Evolutionary conservation across 192 early-diverging fungal genomes (phyloP).

Genomic region (Phlyctochytrium arcticum): DNA sequence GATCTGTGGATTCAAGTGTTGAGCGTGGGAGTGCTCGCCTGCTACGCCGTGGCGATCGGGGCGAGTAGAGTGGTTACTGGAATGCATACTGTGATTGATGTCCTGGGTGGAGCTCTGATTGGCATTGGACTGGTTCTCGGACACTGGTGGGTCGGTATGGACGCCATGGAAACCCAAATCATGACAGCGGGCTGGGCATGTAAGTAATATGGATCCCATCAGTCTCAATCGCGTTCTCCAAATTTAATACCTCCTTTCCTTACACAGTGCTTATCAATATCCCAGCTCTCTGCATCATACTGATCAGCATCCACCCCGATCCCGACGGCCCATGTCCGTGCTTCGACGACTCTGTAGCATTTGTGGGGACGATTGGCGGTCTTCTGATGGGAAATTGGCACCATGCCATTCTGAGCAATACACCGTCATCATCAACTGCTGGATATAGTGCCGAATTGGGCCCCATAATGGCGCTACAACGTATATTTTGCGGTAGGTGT

Average conservation of each 20-base stretch:
- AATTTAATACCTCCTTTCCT: neutral
- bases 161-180: slow-evolving; percentile 28
- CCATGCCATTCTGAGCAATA: neutral
- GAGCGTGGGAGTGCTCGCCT: slow-evolving; percentile 33
- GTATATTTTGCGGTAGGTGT: neutral
- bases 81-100: slow-evolving; percentile 81
- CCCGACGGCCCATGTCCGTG: slow-evolving; percentile 71
- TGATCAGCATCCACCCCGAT: slow-evolving; percentile 47
- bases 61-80: slow-evolving; percentile 80
- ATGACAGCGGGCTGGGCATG: slow-evolving; percentile 35
- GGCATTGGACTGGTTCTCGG: slow-evolving; percentile 55
- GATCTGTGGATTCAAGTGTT: slow-evolving; percentile 14
- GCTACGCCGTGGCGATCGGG: slow-evolving; percentile 62
- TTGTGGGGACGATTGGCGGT: slow-evolving; percentile 60
- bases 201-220: slow-evolving; percentile 17
- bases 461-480: neutral
- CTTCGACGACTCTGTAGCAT: slow-evolving; percentile 69
- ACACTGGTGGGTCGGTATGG: slow-evolving; percentile 50
- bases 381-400: slow-evolving; percentile 55
- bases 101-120: slow-evolving; percentile 65
- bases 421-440: neutral
- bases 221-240: neutral
- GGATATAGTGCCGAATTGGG: neutral
- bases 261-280: neutral
- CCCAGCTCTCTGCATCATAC: slow-evolving; percentile 10